Evolutionary conservation across 305 asterid genomes (phyloP).

Genomic region (Fraxinus velutina): DNA sequence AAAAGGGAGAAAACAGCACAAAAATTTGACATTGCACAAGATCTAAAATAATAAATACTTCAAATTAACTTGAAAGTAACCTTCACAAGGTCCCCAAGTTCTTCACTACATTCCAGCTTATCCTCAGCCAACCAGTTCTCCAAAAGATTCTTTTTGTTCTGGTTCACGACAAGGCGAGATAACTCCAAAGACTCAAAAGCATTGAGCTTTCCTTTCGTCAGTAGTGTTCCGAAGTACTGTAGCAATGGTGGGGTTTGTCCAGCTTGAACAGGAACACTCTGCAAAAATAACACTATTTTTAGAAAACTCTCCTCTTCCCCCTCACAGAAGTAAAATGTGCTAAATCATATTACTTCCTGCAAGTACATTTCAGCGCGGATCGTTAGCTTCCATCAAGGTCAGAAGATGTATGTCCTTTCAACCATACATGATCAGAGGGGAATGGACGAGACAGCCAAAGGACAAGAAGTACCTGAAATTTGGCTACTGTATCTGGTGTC

Average conservation of each 20-base stretch:
- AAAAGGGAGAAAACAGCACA: constrained; percentile 17
- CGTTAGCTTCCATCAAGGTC: neutral
- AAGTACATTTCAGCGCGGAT: neutral
- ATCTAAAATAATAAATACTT: constrained; percentile 5
- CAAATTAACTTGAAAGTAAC: constrained; percentile 33
- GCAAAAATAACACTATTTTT: constrained; percentile 23
- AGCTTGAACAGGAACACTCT: constrained; percentile 99
- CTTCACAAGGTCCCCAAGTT: constrained; percentile 99
- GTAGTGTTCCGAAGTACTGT: constrained; percentile 93
- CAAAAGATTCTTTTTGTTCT: constrained; percentile 87
- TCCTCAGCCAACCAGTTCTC: constrained; percentile 99
- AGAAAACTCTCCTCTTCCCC: neutral
- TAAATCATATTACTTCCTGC: constrained; percentile 16
- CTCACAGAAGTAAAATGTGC: neutral
- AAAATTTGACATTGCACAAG: neutral
- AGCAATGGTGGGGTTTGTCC: constrained; percentile 98
- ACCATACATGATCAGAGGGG: constrained; percentile 1
- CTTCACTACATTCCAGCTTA: constrained; percentile 97
- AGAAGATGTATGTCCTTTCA: constrained; percentile 4
- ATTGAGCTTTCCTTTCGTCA: constrained; percentile 94
- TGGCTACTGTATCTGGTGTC: constrained; percentile 93
- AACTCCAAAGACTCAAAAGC: constrained; percentile 96
- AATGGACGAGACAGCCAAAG: constrained; percentile 3
- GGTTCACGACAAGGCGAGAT: constrained; percentile 97
- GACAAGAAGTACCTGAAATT: constrained; percentile 69